These are phyloP conservation scores for Colletotrichum truncatum DNA, from an alignment of 2,329 filamentous ascomycete species.

Conservation along the genomic window DNA sequence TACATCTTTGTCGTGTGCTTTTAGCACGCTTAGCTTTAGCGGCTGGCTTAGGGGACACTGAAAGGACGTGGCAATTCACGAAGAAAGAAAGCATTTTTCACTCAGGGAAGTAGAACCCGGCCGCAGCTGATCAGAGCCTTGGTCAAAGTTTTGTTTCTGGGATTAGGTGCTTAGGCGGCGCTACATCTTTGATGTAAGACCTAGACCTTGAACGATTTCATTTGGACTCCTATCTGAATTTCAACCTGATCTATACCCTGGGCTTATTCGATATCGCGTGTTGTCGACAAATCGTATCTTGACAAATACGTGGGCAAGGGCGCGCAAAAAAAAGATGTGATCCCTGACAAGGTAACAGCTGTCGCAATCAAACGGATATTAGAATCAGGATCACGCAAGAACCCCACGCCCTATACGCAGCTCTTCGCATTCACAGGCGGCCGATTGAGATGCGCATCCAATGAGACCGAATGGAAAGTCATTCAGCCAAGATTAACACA, in stretches of 20 bases:
- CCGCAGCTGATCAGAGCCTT: background rate
- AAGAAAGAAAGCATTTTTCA: background rate
- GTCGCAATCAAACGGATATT: background rate
- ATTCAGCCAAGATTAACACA: conserved; percentile 2
- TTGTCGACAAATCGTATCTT: background rate
- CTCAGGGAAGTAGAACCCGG: background rate
- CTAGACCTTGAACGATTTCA: background rate
- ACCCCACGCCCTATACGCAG: conserved; percentile 8
- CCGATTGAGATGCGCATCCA: conserved; percentile 8
- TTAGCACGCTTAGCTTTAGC: background rate
- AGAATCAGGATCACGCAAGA: background rate
- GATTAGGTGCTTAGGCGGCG: too few relatives aligned
- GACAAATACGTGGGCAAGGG: background rate
- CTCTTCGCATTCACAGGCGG: background rate
- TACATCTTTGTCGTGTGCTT: background rate
- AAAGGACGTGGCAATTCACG: conserved; percentile 8
- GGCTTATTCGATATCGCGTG: background rate
- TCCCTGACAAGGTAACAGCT: background rate
- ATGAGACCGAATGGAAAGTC: background rate
- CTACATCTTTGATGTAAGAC: too few relatives aligned
- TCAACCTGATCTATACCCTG: background rate
- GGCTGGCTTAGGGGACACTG: conserved; percentile 15
- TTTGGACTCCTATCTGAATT: background rate
- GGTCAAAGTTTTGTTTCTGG: background rate
- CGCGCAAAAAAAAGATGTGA: background rate